phyloP scores from a whole-genome alignment of 495 filamentous ascomycete species.

The Cairneyella variabilis region DNA sequence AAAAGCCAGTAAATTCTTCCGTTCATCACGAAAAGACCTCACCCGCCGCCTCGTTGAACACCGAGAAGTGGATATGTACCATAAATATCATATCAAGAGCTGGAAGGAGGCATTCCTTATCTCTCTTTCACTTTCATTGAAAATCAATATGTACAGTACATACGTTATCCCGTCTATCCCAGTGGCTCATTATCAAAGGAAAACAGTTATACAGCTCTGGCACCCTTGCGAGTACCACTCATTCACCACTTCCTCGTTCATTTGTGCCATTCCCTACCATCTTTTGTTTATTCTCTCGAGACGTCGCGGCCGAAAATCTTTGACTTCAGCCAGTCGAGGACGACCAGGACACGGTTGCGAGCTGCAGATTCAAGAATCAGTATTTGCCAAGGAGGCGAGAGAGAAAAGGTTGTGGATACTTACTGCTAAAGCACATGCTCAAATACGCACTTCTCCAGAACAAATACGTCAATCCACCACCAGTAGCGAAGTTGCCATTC shows the following conservation, averaged over 20 bases:
- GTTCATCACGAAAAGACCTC: too few relatives aligned
- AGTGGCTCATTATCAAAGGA: slow-evolving; percentile 15
- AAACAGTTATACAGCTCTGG: slow-evolving; percentile 1
- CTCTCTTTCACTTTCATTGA: too few relatives aligned
- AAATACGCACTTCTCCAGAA: slow-evolving; percentile 98
- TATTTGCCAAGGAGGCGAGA: not conserved
- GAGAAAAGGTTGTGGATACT: slow-evolving; percentile 36
- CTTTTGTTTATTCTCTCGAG: slow-evolving; percentile 70
- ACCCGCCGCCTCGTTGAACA: too few relatives aligned
- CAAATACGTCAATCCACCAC: slow-evolving; percentile 77
- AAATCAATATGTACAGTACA: slow-evolving; percentile 16
- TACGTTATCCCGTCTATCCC: slow-evolving; percentile 15
- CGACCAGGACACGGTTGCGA: slow-evolving; percentile 87
- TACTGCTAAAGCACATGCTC: slow-evolving; percentile 99
- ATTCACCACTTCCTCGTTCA: too few relatives aligned
- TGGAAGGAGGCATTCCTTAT: too few relatives aligned
- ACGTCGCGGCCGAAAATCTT: slow-evolving; percentile 94
- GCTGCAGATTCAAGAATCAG: slow-evolving; percentile 40
- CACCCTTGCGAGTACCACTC: too few relatives aligned
- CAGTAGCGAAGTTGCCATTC: slow-evolving; percentile 89
- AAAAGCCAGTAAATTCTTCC: too few relatives aligned
- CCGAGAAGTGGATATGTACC: too few relatives aligned
- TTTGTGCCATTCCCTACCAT: not conserved
- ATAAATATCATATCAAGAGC: too few relatives aligned
- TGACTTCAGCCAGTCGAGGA: slow-evolving; percentile 94